Base-by-base conservation (phyloP, 441 rosid genomes). In the Rhodomyrtus psidioides region DNA sequence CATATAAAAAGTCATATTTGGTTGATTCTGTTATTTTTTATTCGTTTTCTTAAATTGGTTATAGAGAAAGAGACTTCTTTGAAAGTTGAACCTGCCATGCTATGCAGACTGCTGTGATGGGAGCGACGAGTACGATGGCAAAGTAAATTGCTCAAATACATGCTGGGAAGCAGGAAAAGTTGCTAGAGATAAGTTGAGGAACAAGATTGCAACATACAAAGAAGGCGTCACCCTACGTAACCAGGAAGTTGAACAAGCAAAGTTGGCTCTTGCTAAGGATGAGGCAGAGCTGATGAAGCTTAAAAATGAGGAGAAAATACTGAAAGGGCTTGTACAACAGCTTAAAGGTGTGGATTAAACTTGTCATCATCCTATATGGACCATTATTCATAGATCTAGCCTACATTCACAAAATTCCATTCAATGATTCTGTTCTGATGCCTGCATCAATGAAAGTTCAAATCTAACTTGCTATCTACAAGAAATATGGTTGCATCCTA, bases 161-260 rank as follows among this genome's bases (percentile, higher is more conserved):
- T 97, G 99, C 90, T 97, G 99, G 99, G 97, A 97, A 88, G 96
- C 97, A 86, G 99, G 99, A 21, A 96, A 94, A 93, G 95, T 92
- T 54, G 99, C 99, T 84, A 89, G 97, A 84, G 95, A 94, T 85
- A 97, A 90, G 89, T 90, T 97, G 89, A 91, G 88, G 90, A 94
- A 91, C 81, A 96, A 92, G 85, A 95, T 96, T 79, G 91, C 91
- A 44, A 97, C 93, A 2, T 94, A 93, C 90, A 90, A 88, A 85
- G 95, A 95, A 70, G 99, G 99, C 55, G 89, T 93, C 88, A 56
- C 89, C 24, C 83, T 95, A 42, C 91, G 99, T 85, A 92, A 88
- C 56, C 86, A 84, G 83, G 98, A 93, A 84, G 81, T 95, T 57
- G 95, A 95, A 84, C 87, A 88, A 65, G 97, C 98, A 75, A 94